Conservation (phyloP, 2,329 filamentous ascomycete genomes). For the Parastagonospora nodorum region DNA sequence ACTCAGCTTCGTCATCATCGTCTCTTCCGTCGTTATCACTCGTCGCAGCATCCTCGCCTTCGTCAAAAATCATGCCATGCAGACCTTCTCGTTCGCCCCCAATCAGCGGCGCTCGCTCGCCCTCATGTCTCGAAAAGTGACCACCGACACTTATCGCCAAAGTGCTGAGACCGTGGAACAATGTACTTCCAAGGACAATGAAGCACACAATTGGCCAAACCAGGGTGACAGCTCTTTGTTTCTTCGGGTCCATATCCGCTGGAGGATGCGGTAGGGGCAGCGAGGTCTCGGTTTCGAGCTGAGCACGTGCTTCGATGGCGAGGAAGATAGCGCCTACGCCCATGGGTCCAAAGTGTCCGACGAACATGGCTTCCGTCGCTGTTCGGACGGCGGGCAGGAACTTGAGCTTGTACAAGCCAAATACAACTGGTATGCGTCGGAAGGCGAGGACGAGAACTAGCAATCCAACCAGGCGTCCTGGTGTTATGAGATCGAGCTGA, state of each 20-base stretch:
- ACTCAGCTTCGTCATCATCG: neutral
- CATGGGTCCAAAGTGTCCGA: conserved; percentile 63
- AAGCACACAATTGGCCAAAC: conserved; percentile 63
- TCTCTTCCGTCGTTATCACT: conserved; percentile 1
- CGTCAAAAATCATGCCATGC: conserved; percentile 56
- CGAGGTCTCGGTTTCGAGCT: conserved; percentile 57
- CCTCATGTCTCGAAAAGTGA: conserved; percentile 53
- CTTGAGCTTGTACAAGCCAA: conserved; percentile 51
- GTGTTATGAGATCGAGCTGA: conserved; percentile 44
- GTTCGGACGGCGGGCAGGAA: conserved; percentile 56
- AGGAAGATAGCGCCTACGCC: conserved; percentile 62
- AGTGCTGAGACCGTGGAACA: conserved; percentile 61
- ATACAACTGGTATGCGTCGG: conserved; percentile 58
- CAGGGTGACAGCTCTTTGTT: conserved; percentile 49
- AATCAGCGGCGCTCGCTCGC: conserved; percentile 56
- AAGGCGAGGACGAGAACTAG: conserved; percentile 58
- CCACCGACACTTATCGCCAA: conserved; percentile 55
- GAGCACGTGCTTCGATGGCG: conserved; percentile 59
- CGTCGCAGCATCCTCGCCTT: conserved; percentile 21
- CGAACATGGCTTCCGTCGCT: conserved; percentile 59
- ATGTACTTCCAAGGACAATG: conserved; percentile 58
- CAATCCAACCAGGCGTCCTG: conserved; percentile 51
- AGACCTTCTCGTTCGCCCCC: conserved; percentile 57
- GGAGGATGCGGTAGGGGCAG: conserved; percentile 53
- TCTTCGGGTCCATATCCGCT: conserved; percentile 34